These are phyloP conservation scores for Marvania coccoides DNA, from an alignment of 139 green algal genomes.

Conservation along the genomic window DNA sequence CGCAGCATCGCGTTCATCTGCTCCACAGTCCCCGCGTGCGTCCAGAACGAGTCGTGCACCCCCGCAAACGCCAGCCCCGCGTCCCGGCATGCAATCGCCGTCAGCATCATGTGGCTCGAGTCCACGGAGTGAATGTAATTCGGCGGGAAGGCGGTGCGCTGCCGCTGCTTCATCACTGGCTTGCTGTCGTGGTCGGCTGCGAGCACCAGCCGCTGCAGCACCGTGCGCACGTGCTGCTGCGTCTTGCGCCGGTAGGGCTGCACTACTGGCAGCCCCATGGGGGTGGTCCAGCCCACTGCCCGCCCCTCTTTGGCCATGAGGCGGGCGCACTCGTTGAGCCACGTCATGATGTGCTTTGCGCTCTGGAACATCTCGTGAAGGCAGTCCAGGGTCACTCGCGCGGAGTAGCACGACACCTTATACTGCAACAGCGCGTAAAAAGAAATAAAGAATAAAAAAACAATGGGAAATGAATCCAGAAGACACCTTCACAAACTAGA, in stretches of 20 bases:
- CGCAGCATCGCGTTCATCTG: constrained; percentile 74
- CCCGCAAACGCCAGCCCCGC: constrained; percentile 75
- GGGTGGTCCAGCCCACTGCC: constrained; percentile 75
- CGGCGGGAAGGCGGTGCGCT: constrained; percentile 88
- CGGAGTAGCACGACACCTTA: constrained; percentile 63
- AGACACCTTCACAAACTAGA: not conserved
- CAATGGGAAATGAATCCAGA: not conserved
- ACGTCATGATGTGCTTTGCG: constrained; percentile 82
- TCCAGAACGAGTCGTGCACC: constrained; percentile 99
- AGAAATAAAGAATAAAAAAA: not conserved
- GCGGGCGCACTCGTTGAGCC: constrained; percentile 71
- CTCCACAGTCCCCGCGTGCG: constrained; percentile 75
- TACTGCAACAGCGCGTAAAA: constrained; percentile 6
- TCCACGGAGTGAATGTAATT: constrained; percentile 98
- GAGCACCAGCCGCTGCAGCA: constrained; percentile 49
- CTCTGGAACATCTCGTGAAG: constrained; percentile 78
- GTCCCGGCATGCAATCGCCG: constrained; percentile 62
- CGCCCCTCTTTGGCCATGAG: constrained; percentile 40
- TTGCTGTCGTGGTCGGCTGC: constrained; percentile 22
- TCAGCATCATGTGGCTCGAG: constrained; percentile 97
- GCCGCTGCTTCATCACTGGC: constrained; percentile 45
- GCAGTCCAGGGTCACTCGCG: constrained; percentile 61
- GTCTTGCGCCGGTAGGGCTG: constrained; percentile 78
- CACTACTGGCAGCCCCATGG: constrained; percentile 83
- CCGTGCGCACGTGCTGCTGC: constrained; percentile 38